These are phyloP conservation scores for Acephala macrosclerotiorum DNA, from an alignment of 2,329 filamentous ascomycete species.

Conservation along the genomic window DNA sequence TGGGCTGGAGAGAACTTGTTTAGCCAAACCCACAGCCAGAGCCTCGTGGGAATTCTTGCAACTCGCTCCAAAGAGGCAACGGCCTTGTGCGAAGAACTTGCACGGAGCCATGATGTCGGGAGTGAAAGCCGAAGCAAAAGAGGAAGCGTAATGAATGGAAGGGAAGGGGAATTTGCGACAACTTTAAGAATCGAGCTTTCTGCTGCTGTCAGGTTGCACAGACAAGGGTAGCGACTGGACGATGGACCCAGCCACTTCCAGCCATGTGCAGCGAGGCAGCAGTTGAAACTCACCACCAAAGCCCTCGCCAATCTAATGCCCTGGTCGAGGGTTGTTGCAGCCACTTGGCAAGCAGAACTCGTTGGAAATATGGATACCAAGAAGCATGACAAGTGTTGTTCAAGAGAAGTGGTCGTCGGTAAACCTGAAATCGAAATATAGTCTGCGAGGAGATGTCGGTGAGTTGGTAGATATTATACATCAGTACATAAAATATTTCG, in stretches of 20 bases:
- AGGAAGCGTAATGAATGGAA: too few relatives aligned
- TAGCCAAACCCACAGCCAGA: too few relatives aligned
- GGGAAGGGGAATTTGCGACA: background rate
- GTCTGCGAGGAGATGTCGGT: too few relatives aligned
- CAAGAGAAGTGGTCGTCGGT: background rate
- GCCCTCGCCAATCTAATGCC: too few relatives aligned
- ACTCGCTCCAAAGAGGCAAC: slow-evolving; percentile 2
- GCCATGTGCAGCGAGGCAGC: background rate
- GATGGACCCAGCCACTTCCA: background rate
- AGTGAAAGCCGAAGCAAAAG: too few relatives aligned
- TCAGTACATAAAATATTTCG: background rate
- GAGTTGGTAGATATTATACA: background rate
- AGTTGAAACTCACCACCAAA: background rate
- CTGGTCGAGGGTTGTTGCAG: too few relatives aligned
- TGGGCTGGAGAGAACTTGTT: too few relatives aligned
- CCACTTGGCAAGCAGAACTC: too few relatives aligned
- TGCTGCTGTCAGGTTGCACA: background rate
- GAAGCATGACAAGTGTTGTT: too few relatives aligned
- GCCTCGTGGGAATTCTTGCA: slow-evolving; percentile 15
- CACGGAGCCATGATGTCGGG: slow-evolving; percentile 13
- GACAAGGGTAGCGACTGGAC: background rate
- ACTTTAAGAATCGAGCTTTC: background rate
- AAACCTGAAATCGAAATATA: too few relatives aligned
- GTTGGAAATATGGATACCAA: too few relatives aligned
- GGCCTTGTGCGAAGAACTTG: slow-evolving; percentile 15